A percentile compares a stretch with the other conserved stretches of the same genome.
Conservation (phyloP, 208 protist species). For the Herpetomonas muscarum region DNA sequence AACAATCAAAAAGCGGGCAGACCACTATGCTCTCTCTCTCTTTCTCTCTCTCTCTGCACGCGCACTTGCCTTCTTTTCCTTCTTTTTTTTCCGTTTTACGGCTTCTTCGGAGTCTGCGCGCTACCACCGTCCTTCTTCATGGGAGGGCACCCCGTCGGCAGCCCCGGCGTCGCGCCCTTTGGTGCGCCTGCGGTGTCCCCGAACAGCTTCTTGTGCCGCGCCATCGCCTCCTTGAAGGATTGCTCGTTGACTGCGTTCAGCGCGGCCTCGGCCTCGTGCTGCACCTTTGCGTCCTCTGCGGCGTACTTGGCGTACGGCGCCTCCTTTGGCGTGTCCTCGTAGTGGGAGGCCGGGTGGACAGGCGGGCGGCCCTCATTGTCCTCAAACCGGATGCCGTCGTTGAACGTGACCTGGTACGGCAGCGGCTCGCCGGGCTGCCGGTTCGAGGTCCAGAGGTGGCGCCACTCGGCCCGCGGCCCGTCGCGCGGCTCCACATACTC, state of each 20-base stretch:
- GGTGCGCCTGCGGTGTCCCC: conserved; percentile 52
- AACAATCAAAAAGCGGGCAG: background rate
- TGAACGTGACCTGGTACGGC: conserved; percentile 85
- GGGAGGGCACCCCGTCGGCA: conserved; percentile 58
- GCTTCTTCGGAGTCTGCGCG: background rate
- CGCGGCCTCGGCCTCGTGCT: conserved; percentile 24
- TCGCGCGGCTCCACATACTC: conserved; percentile 89
- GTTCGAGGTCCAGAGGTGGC: conserved; percentile 87
- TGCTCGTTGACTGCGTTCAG: conserved; percentile 31
- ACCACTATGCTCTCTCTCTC: background rate
- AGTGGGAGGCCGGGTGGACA: conserved; percentile 75
- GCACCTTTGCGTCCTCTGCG: conserved; percentile 44
- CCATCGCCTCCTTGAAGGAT: conserved; percentile 72
- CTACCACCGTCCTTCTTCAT: conserved; percentile 2
- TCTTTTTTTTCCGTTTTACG: background rate
- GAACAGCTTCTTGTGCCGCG: conserved; percentile 43
- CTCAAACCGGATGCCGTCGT: conserved; percentile 84
- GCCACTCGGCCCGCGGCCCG: conserved; percentile 83
- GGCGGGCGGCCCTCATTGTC: conserved; percentile 80
- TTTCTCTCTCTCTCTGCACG: background rate
- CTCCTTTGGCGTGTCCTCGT: conserved; percentile 82
- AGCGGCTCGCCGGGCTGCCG: conserved; percentile 41
- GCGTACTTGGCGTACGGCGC: conserved; percentile 71
- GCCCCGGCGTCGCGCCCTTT: conserved; percentile 26
- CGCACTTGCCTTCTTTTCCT: conserved; percentile 4